phyloP scores from a whole-genome alignment of 1,284 basidiomycete species.

The Ustilago tritici region DNA sequence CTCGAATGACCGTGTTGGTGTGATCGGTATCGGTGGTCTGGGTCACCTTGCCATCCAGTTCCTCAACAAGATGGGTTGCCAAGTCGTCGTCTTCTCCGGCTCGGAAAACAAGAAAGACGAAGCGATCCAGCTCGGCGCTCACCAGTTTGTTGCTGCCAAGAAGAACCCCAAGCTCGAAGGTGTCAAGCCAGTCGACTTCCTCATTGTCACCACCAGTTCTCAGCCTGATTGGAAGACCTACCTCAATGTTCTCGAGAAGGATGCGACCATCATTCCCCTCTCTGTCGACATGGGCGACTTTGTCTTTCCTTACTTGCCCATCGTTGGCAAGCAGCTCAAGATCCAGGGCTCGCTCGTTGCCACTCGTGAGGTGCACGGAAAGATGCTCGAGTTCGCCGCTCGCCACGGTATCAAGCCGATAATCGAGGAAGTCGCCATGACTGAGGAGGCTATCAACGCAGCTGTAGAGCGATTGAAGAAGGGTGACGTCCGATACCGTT shows the following conservation, averaged over 20 bases:
- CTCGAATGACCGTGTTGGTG: conserved; percentile 46
- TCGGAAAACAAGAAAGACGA: conserved; percentile 59
- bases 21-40: conserved; percentile 55
- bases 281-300: conserved; percentile 48
- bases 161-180: conserved; percentile 58
- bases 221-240: conserved; percentile 64
- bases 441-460: conserved; percentile 60
- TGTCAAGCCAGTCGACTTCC: conserved; percentile 57
- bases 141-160: conserved; percentile 63
- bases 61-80: conserved; percentile 56
- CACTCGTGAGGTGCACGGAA: conserved; percentile 51
- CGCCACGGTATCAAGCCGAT: conserved; percentile 57
- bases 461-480: conserved; percentile 61
- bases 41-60: conserved; percentile 59
- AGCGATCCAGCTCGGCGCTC: conserved; percentile 56
- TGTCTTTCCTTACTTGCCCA: conserved; percentile 57
- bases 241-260: conserved; percentile 55
- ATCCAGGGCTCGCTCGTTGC: conserved; percentile 62
- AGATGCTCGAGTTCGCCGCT: conserved; percentile 64
- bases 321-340: conserved; percentile 60
- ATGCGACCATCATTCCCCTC: conserved; percentile 62
- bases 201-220: conserved; percentile 61
- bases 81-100: conserved; percentile 57
- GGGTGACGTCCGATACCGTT: conserved; percentile 65
- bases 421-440: conserved; percentile 66